These are phyloP conservation scores for Rosa chinensis DNA, from an alignment of 306 rosid genomes.

Conservation along the genomic window DNA sequence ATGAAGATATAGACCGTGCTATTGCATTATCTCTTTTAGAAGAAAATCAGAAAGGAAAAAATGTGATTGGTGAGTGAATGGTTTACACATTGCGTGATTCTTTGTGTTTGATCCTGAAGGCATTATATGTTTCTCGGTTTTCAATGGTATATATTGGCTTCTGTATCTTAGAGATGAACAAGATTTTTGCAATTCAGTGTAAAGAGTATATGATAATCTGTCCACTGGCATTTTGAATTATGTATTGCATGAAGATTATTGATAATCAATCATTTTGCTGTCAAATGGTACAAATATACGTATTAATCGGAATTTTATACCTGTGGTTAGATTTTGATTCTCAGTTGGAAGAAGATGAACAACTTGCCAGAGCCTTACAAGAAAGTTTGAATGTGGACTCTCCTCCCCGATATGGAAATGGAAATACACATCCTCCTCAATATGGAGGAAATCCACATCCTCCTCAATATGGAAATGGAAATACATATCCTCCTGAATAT, in stretches of 20 bases:
- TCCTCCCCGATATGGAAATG: constrained; percentile 69
- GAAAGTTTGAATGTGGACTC: constrained; percentile 73
- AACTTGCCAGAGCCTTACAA: constrained; percentile 86
- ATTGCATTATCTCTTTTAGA: constrained; percentile 80
- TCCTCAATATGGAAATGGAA: constrained; percentile 12
- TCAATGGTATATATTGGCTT: background rate
- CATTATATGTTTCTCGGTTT: background rate
- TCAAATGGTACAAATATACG: constrained; percentile 7
- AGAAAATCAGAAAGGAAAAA: constrained; percentile 52
- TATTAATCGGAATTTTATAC: constrained; percentile 3
- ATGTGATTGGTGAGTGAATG: constrained; percentile 63
- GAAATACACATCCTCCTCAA: constrained; percentile 28
- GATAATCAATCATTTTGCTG: background rate
- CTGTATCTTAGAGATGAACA: background rate
- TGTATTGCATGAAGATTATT: constrained; percentile 8
- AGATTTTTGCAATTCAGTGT: background rate
- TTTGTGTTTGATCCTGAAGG: constrained; percentile 1
- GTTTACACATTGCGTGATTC: background rate
- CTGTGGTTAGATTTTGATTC: constrained; percentile 41
- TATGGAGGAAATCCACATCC: constrained; percentile 16
- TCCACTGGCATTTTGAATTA: constrained; percentile 1
- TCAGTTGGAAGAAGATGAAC: constrained; percentile 84
- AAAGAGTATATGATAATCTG: background rate
- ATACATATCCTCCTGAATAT: constrained; percentile 41
- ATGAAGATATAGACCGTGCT: constrained; percentile 83